Evolutionary conservation across 1,284 basidiomycete genomes (phyloP).

Genomic region (Ganoderma resinaceum): DNA sequence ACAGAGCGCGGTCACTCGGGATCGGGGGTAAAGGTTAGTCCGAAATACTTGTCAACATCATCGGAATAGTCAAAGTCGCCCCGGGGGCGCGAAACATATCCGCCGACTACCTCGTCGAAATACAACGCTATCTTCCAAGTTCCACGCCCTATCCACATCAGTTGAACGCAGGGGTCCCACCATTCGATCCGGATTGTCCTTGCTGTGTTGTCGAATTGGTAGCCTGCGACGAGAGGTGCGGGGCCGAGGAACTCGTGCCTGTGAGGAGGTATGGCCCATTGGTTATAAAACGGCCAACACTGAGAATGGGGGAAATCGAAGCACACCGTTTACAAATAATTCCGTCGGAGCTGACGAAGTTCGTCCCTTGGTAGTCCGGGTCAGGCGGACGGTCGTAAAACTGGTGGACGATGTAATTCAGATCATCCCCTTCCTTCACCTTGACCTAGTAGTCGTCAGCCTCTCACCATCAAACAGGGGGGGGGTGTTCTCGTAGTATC

Average conservation of each 20-base stretch:
- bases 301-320: neutral
- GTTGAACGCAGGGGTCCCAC: conserved; percentile 16
- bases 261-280: neutral
- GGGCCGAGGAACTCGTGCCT: conserved; percentile 21
- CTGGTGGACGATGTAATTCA: conserved; percentile 14
- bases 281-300: too few relatives aligned
- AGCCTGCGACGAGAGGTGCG: conserved; percentile 16
- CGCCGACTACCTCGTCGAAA: conserved; percentile 16
- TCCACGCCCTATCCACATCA: conserved; percentile 13
- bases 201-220: conserved; percentile 10
- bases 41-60: conserved; percentile 15
- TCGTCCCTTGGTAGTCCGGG: conserved; percentile 5
- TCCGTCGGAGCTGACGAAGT: conserved; percentile 14
- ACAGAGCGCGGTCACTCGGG: too few relatives aligned
- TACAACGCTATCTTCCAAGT: conserved; percentile 19
- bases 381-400: conserved; percentile 14
- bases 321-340: conserved; percentile 11
- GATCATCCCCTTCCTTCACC: conserved; percentile 15
- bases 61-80: conserved; percentile 14
- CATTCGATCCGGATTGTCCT: conserved; percentile 20
- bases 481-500: neutral
- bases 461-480: neutral
- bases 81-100: conserved; percentile 23
- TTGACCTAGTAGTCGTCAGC: conserved; percentile 9
- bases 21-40: neutral